Conservation (phyloP, 1,284 basidiomycete genomes). For the Marasmius tenuissimus region DNA sequence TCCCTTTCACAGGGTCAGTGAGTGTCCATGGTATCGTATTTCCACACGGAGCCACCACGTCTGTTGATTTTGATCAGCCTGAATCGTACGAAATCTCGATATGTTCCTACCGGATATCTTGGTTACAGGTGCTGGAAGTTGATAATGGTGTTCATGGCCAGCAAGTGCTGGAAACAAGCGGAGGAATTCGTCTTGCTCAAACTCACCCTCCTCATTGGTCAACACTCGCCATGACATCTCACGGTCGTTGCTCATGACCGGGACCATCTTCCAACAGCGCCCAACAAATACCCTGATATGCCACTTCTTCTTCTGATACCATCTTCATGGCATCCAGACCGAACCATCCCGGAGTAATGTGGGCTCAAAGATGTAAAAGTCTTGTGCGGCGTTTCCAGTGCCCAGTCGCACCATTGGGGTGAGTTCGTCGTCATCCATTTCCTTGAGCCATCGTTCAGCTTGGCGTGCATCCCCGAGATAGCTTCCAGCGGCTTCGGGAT, state of each 20-base stretch:
- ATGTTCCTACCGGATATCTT: too few species aligned
- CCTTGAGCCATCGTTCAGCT: conserved; percentile 9
- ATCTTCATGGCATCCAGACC: background rate
- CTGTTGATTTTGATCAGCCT: background rate
- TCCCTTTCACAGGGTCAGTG: background rate
- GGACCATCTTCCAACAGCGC: background rate
- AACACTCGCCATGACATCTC: conserved; percentile 9
- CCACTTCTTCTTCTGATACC: background rate
- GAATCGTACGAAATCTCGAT: too few species aligned
- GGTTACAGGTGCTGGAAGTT: too few species aligned
- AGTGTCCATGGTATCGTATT: background rate
- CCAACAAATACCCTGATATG: background rate
- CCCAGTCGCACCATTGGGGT: conserved; percentile 11
- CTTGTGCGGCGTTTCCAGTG: background rate
- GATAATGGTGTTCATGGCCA: background rate
- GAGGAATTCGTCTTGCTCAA: background rate
- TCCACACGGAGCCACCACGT: background rate
- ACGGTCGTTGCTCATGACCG: background rate
- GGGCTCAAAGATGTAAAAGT: conserved; percentile 4
- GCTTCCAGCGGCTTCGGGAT: conserved; percentile 8
- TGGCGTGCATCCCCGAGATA: conserved; percentile 10
- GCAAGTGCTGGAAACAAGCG: too few species aligned
- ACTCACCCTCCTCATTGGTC: background rate
- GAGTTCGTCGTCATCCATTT: conserved; percentile 1
- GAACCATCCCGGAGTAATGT: background rate